A percentile compares a stretch with the other conserved stretches of the same genome.
These are phyloP conservation scores for Garcia nutans DNA, from an alignment of 345 rosid species.

Conservation along the genomic window DNA sequence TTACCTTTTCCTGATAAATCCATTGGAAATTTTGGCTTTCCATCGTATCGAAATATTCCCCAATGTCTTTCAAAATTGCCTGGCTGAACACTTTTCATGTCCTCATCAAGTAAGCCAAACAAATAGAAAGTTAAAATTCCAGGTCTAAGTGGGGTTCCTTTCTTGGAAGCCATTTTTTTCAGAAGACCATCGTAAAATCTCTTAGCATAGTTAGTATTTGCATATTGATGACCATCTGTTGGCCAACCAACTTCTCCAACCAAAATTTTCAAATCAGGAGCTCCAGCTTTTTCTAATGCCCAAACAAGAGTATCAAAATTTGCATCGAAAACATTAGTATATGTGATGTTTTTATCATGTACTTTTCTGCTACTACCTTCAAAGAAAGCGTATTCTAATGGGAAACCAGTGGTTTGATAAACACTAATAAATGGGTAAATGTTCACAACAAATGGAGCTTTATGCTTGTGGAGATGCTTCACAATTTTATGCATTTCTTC, in stretches of 20 bases:
- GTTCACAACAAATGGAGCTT: constrained; percentile 71
- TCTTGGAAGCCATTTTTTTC: constrained; percentile 43
- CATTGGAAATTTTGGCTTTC: constrained; percentile 62
- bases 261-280: constrained; percentile 45
- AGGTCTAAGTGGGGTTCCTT: constrained; percentile 68
- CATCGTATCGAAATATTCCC: constrained; percentile 81
- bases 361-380: constrained; percentile 32
- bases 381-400: constrained; percentile 60
- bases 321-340: constrained; percentile 74
- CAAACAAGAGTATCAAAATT: constrained; percentile 78
- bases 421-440: constrained; percentile 88
- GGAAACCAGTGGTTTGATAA: constrained; percentile 55
- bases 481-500: constrained; percentile 43
- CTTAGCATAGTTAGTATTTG: constrained; percentile 38
- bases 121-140: constrained; percentile 56
- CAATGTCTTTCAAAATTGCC: constrained; percentile 86
- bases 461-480: constrained; percentile 40
- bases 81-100: constrained; percentile 66
- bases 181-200: constrained; percentile 72
- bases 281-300: constrained; percentile 51
- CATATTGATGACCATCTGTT: constrained; percentile 56
- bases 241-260: constrained; percentile 99
- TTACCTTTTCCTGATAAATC: constrained; percentile 63
- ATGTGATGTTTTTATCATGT: constrained; percentile 38
- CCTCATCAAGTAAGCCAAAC: constrained; percentile 70